Conservation (phyloP, 2,329 filamentous ascomycete genomes). For the Tolypocladium pustulatum region DNA sequence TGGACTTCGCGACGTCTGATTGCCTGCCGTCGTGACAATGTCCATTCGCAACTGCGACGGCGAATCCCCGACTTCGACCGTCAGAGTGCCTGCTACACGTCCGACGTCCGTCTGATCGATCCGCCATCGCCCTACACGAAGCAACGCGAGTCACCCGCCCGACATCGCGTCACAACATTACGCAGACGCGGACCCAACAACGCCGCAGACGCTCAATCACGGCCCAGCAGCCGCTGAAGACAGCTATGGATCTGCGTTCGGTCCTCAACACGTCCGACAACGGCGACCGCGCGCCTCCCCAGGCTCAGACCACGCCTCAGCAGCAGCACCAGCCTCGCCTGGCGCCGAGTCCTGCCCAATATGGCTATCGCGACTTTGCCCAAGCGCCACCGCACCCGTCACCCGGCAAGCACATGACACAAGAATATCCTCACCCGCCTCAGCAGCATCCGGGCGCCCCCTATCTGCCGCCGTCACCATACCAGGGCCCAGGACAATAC, state of each 20-base stretch:
- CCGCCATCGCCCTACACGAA: neutral
- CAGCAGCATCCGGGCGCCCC: conserved; percentile 19
- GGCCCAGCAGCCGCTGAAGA: neutral
- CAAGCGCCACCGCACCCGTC: conserved; percentile 32
- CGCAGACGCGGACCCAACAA: neutral
- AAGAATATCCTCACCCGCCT: conserved; percentile 29
- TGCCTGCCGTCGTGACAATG: conserved; percentile 12
- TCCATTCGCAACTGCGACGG: conserved; percentile 12
- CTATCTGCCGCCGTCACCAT: conserved; percentile 28
- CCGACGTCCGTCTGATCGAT: conserved; percentile 4
- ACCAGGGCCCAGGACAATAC: conserved; percentile 30
- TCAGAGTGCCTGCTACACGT: conserved; percentile 4
- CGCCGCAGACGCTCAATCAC: neutral
- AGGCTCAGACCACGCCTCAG: conserved; percentile 19
- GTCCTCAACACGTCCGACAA: conserved; percentile 44
- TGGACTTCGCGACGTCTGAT: neutral
- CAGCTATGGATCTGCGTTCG: conserved; percentile 39
- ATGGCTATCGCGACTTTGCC: conserved; percentile 40
- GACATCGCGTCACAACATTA: neutral
- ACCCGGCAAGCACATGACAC: conserved; percentile 32
- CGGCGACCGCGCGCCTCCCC: conserved; percentile 26
- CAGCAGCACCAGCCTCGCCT: conserved; percentile 20
- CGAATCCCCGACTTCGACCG: conserved; percentile 9
- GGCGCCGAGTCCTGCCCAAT: conserved; percentile 29
- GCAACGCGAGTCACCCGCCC: neutral